These are phyloP conservation scores for Pontederia paniculata DNA, from an alignment of 176 grass and related monocot genomes.

Conservation along the genomic window DNA sequence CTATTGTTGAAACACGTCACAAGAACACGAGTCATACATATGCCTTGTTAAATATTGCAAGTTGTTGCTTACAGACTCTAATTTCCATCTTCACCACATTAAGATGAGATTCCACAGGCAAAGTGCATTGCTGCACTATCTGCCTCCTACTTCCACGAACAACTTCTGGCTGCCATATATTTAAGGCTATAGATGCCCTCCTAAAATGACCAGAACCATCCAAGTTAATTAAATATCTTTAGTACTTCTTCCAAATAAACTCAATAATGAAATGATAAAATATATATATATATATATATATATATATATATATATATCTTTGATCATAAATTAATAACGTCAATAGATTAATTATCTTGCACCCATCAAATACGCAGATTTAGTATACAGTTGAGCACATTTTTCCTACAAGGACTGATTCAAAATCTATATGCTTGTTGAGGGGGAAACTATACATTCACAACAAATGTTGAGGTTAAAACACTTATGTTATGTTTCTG, in stretches of 20 bases:
- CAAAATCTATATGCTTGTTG: too few species aligned
- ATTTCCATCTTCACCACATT: conserved; percentile 68
- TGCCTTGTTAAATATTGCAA: conserved; percentile 44
- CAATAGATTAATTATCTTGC: too few species aligned
- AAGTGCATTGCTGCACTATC: conserved; percentile 85
- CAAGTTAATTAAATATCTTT: not conserved
- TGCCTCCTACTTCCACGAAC: conserved; percentile 62
- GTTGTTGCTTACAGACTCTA: conserved; percentile 98
- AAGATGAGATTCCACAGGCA: conserved; percentile 63
- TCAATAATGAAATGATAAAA: not conserved
- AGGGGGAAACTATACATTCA: too few species aligned
- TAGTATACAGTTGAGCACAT: too few species aligned
- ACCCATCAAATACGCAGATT: too few species aligned
- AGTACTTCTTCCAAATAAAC: not conserved
- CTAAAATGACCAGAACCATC: conserved; percentile 21
- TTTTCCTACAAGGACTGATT: too few species aligned
- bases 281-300: too few species aligned
- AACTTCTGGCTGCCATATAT: conserved; percentile 95
- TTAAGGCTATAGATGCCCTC: conserved; percentile 80
- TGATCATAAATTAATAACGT: too few species aligned
- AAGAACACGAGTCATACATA: conserved; percentile 57
- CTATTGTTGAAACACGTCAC: conserved; percentile 9
- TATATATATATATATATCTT: too few species aligned
- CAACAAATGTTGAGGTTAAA: too few species aligned
- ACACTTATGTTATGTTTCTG: too few species aligned